phyloP scores from a whole-genome alignment of 495 filamentous ascomycete genomes.

The Neurospora sp. region DNA sequence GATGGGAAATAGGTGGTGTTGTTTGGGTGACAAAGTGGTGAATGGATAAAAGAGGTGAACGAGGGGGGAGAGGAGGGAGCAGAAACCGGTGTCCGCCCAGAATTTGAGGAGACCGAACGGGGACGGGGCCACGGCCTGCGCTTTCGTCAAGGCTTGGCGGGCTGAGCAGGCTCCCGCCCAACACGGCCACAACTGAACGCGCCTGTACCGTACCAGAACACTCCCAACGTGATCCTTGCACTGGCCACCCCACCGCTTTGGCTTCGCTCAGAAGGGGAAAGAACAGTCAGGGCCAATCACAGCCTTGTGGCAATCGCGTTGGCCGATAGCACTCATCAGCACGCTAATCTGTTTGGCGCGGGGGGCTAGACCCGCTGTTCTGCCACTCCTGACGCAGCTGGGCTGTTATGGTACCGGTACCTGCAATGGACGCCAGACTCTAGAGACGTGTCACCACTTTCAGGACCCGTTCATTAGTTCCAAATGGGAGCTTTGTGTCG shows the following conservation, averaged over 20 bases:
- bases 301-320: background rate
- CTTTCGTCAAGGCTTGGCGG: background rate
- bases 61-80: background rate
- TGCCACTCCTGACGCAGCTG: background rate
- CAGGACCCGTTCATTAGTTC: background rate
- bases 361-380: background rate
- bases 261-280: background rate
- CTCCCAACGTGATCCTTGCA: background rate
- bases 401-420: background rate
- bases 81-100: background rate
- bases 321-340: background rate
- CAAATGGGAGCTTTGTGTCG: background rate
- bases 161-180: background rate
- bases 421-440: background rate
- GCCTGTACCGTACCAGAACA: background rate
- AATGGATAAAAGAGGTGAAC: background rate
- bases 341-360: background rate
- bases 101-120: background rate
- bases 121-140: background rate
- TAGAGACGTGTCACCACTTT: background rate
- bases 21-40: background rate
- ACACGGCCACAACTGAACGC: background rate
- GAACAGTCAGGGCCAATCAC: background rate
- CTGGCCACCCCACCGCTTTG: background rate
- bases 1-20: constrained; percentile 5